Percentiles rank a stretch among this genome's conserved stretches.
Conservation (phyloP, 129 eudicot genomes). For the Chrysanthemum makinoi region DNA sequence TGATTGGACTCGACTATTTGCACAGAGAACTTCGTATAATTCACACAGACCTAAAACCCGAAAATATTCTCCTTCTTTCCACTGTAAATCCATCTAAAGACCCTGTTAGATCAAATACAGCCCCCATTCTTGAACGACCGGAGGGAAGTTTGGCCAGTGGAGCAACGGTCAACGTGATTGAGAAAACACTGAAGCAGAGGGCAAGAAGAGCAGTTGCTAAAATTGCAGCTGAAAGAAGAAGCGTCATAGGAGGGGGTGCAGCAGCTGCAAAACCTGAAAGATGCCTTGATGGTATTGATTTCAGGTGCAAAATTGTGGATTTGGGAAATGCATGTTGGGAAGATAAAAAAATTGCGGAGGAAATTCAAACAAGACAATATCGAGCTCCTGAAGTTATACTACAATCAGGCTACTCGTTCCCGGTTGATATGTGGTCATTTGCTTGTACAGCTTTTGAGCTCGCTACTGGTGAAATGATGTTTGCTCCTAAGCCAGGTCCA, state of each 20-base stretch:
- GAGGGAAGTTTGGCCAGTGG: slow-evolving; percentile 76
- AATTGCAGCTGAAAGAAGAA: slow-evolving; percentile 62
- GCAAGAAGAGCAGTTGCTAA: slow-evolving; percentile 90
- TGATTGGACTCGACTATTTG: slow-evolving; percentile 81
- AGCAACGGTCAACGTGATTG: slow-evolving; percentile 51
- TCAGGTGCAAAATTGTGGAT: slow-evolving; percentile 91
- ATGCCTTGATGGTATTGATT: slow-evolving; percentile 76
- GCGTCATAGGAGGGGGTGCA: slow-evolving; percentile 56
- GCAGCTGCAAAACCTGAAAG: slow-evolving; percentile 56
- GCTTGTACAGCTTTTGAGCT: slow-evolving; percentile 98
- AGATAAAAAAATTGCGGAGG: slow-evolving; percentile 65
- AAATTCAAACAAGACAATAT: slow-evolving; percentile 95
- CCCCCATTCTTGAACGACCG: slow-evolving; percentile 86
- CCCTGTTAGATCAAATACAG: slow-evolving; percentile 62
- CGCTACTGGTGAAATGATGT: slow-evolving; percentile 99
- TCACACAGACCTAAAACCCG: slow-evolving; percentile 95
- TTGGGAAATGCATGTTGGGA: slow-evolving; percentile 99
- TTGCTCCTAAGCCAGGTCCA: slow-evolving; percentile 82
- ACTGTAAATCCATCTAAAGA: slow-evolving; percentile 89
- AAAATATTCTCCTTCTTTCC: slow-evolving; percentile 79
- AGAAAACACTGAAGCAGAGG: slow-evolving; percentile 84
- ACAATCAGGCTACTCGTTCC: slow-evolving; percentile 68
- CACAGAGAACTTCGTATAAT: slow-evolving; percentile 72
- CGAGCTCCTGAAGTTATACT: slow-evolving; percentile 96
- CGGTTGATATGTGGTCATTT: slow-evolving; percentile 98